Base-by-base conservation (phyloP, 345 rosid genomes). In the Populus ilicifolia region DNA sequence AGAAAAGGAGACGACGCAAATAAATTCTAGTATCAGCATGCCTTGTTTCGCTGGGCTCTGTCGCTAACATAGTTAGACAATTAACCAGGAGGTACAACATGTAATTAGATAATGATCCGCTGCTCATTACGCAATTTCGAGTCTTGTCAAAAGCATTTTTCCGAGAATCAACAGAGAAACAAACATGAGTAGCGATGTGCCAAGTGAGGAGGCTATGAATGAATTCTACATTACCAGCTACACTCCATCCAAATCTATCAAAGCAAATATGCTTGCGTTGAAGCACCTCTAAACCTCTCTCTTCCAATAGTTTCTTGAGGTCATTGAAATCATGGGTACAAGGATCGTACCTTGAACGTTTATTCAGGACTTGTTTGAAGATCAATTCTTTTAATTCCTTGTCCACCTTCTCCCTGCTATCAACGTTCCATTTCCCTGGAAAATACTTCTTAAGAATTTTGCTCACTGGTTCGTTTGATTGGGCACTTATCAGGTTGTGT, bases 321-420 rank as follows among this genome's bases (percentile, higher is more conserved):
- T 0, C 0, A 39, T 0, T 7, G 11, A 48, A 48, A 48, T 48
- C 54, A 48, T 0, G 5, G 20, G 18, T 2, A 0, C 0, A 5
- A 6, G 36, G 13, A 41, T 30, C 13, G 6, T 44, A 18, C 8
- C 33, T 69, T 2, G 23, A 14, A 48, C 54, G 54, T 69, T 69
- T 69, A 30, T 10, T 5, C 23, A 0, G 5, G 36, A 44, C n/a
- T 9, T 69, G 33, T 44, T 44, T 11, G 8, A 44, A 69, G 14
- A 69, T 23, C 30, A 69, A 5, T 52, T 6, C 3, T 18, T 69
- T 44, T 0, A 69, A 17, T 12, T 69, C 59, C 5, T 0, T 13
- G 6, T 23, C 21, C 29, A 65, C 23, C 1, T 0, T 10, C 21
- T 0, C 41, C 38, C 10, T 11, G 6, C 23, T 39, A 2, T 16